Evolutionary conservation across 1,284 basidiomycete species (phyloP), one percentile per base, ranked within the genome.

Genomic region (Afroboletus lepidellus): DNA sequence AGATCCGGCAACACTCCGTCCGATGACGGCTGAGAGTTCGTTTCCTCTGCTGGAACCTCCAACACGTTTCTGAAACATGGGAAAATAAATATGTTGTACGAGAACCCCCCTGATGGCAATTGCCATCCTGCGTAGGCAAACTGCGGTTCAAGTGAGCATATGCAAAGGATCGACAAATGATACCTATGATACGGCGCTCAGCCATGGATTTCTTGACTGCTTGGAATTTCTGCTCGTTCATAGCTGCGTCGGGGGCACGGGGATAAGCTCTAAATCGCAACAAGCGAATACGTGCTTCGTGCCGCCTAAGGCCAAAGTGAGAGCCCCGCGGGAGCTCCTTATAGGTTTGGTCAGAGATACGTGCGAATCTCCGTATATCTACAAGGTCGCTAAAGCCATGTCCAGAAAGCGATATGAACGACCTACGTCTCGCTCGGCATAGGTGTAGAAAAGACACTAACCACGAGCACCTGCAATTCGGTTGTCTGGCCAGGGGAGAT

Each of bases 111-210:
- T 18, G 70, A 71, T 0, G 78, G 77, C 8, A 74, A 66, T 3
- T 68, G 70, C 83, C 85, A 88, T 16, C 75, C 72, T 5, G 78
- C 73, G 12, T 78, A 65, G 13, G 81, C 81, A 50, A 77, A 87
- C 85, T 87, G 54, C 11, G 32, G 9, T 13, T 42, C 16, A 7
- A n/a, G 37, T 66, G 33, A 66, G 30, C 41, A 48, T 3, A 49
- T 36, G 39, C 21, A 11, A 47, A 33, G 11, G n/a, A n/a, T n/a
- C 38, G 13, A 32, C 11, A 53, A 57, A 44, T 41, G 34, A 38
- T n/a, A 64, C 80, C 39, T 48, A 83, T 82, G 16, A 78, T 63
- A 34, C 71, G 72, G 50, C 72, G 77, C 0, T 69, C 67, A 2
- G 45, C 51, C 44, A 86, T 69, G 13, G 80, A 62, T 25, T 70